Conservation (phyloP, 2,329 filamentous ascomycete species). For the Drechslerella stenobrocha region DNA sequence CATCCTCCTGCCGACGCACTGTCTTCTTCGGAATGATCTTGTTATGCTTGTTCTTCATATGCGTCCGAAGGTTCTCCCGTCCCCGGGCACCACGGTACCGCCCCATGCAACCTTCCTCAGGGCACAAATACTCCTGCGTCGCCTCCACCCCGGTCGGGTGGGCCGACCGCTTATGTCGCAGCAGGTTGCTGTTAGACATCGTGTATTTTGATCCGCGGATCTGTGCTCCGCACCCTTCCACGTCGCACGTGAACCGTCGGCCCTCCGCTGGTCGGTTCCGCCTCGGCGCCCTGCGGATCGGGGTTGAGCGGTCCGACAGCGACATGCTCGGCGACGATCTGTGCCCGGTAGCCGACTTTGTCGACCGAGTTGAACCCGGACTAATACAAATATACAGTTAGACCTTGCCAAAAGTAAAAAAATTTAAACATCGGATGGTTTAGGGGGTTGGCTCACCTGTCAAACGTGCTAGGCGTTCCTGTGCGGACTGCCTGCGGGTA, state of each 20-base stretch:
- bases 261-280: constrained; percentile 23
- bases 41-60: constrained; percentile 41
- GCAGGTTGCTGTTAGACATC: constrained; percentile 39
- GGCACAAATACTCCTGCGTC: constrained; percentile 20
- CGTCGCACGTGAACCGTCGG: constrained; percentile 38
- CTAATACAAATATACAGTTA: not conserved
- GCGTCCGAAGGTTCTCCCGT: constrained; percentile 38
- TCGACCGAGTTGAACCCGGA: not conserved
- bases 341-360: not conserved
- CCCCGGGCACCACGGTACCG: constrained; percentile 29
- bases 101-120: constrained; percentile 15
- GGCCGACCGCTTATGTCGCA: constrained; percentile 37
- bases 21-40: constrained; percentile 6
- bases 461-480: not conserved
- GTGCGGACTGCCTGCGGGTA: not conserved
- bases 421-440: not conserved
- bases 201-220: constrained; percentile 44
- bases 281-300: constrained; percentile 18
- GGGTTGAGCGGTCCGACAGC: constrained; percentile 9
- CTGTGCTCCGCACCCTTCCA: constrained; percentile 34
- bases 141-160: constrained; percentile 12
- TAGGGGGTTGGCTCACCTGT: not conserved
- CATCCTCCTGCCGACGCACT: not conserved
- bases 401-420: not conserved
- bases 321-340: not conserved